A percentile compares a stretch with the other conserved stretches of the same genome.
Conservation (phyloP, 352 stramenopile species). For the Phytophthora ohioensis region DNA sequence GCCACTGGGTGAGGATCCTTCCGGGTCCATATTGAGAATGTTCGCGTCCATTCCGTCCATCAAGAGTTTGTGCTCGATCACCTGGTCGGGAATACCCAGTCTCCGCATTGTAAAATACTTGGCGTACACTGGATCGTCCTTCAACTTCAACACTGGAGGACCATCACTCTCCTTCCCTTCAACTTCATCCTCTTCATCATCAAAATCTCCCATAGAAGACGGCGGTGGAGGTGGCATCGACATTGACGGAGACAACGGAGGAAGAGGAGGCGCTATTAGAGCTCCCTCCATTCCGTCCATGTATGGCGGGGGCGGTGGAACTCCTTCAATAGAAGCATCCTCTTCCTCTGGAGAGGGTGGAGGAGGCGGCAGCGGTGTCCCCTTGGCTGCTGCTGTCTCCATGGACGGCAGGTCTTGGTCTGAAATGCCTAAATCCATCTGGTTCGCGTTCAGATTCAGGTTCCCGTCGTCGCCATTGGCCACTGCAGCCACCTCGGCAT, state of each 20-base stretch:
- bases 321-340: constrained; percentile 22
- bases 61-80: constrained; percentile 83
- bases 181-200: constrained; percentile 29
- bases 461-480: constrained; percentile 19
- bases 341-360: constrained; percentile 46
- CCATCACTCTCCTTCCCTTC: constrained; percentile 28
- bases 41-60: constrained; percentile 79
- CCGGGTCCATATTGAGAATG: constrained; percentile 84
- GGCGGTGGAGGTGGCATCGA: constrained; percentile 41
- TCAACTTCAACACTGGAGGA: constrained; percentile 76
- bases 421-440: constrained; percentile 67
- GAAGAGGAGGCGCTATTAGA: constrained; percentile 40
- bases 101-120: constrained; percentile 90
- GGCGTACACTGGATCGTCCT: constrained; percentile 82
- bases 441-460: constrained; percentile 20
- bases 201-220: constrained; percentile 40
- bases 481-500: constrained; percentile 61
- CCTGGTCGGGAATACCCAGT: constrained; percentile 73
- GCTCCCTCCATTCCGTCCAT: constrained; percentile 39
- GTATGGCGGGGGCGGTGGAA: constrained; percentile 21
- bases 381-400: constrained; percentile 40
- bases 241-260: constrained; percentile 17
- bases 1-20: constrained; percentile 76
- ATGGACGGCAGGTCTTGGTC: constrained; percentile 69
- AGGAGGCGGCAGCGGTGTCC: constrained; percentile 54